phyloP scores from a whole-genome alignment of 495 filamentous ascomycete species.

The Penicillium cataractarum region DNA sequence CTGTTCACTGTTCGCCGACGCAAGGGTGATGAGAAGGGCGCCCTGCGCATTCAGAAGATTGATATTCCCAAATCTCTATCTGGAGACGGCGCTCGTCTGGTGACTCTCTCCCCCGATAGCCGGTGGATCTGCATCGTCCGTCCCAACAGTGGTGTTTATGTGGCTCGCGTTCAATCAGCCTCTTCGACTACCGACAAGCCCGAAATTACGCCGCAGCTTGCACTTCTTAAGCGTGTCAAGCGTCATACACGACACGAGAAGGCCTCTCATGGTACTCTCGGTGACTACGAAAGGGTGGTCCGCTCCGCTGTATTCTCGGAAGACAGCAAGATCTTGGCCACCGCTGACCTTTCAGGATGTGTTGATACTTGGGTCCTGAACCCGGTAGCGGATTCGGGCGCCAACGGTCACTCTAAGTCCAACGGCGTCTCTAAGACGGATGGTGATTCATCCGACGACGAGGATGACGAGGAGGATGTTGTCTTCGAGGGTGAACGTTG shows the following conservation, averaged over 20 bases:
- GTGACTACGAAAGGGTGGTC: conserved; percentile 77
- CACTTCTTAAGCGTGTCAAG: conserved; percentile 60
- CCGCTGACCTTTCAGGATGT: conserved; percentile 80
- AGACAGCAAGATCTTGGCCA: conserved; percentile 76
- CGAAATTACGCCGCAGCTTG: conserved; percentile 49
- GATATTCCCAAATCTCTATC: conserved; percentile 52
- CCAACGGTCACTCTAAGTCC: conserved; percentile 34
- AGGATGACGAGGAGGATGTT: conserved; percentile 45
- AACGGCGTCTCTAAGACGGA: conserved; percentile 44
- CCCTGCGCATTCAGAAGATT: conserved; percentile 71
- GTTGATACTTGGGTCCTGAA: conserved; percentile 84
- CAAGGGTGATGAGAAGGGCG: conserved; percentile 51
- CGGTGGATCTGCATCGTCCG: conserved; percentile 61
- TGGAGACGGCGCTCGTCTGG: conserved; percentile 65
- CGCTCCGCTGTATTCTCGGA: conserved; percentile 76
- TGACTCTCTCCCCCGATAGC: conserved; percentile 55
- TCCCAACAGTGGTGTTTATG: conserved; percentile 50
- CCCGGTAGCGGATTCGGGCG: conserved; percentile 47
- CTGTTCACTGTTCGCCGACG: conserved; percentile 62
- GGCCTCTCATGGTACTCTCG: conserved; percentile 65
- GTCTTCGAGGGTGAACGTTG: conserved; percentile 59
- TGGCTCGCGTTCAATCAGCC: conserved; percentile 48
- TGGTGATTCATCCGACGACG: conserved; percentile 57
- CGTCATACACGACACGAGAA: conserved; percentile 59
- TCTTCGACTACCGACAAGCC: conserved; percentile 40